Conservation (phyloP, 2,329 filamentous ascomycete genomes). For the Cadophora sp. region DNA sequence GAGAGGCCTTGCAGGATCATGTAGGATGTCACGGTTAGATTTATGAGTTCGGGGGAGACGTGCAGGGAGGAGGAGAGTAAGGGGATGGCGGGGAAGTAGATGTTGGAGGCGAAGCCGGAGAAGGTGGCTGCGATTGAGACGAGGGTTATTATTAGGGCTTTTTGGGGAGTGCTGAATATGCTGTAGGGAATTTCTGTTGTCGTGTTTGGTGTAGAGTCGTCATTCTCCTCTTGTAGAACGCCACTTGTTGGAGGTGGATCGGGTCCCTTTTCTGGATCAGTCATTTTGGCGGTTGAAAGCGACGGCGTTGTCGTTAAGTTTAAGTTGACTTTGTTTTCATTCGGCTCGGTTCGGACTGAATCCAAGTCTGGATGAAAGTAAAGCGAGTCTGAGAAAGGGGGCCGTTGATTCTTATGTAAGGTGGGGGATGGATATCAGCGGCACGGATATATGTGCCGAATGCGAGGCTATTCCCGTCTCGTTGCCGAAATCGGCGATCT, state of each 20-base stretch:
- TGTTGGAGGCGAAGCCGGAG: constrained; percentile 35
- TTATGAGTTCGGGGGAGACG: constrained; percentile 37
- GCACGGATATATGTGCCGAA: neutral
- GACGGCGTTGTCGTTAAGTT: neutral
- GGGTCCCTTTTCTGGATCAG: neutral
- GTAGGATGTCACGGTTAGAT: constrained; percentile 42
- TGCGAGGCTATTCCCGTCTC: neutral
- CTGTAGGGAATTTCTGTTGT: constrained; percentile 31
- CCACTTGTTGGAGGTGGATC: neutral
- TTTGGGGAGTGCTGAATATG: constrained; percentile 35
- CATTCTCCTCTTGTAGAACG: neutral
- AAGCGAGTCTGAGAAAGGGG: neutral
- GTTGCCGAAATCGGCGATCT: neutral
- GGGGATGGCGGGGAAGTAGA: constrained; percentile 41
- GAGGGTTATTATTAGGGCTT: constrained; percentile 34
- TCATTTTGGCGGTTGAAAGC: neutral
- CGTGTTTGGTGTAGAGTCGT: neutral
- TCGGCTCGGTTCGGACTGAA: neutral
- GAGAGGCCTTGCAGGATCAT: constrained; percentile 62
- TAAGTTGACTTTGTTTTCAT: neutral
- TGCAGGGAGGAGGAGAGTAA: constrained; percentile 34
- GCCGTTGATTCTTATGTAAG: neutral
- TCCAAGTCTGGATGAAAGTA: neutral
- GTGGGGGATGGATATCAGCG: neutral
- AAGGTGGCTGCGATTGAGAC: constrained; percentile 37